A percentile compares a stretch with the other conserved stretches of the same genome.
Evolutionary conservation across 306 rosid genomes (phyloP).

Genomic region (Prunus fruticosa): DNA sequence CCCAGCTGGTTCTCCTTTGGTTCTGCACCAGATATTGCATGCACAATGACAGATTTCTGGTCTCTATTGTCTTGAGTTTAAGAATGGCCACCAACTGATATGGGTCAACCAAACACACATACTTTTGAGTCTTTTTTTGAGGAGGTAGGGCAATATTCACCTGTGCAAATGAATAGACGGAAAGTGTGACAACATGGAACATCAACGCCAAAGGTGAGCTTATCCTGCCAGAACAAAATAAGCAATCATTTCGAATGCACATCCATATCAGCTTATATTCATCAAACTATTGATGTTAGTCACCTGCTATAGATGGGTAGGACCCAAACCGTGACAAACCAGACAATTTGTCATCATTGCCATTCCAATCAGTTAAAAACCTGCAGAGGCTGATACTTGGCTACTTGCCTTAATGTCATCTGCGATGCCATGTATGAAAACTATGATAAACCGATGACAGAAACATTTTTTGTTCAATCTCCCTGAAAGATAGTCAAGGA

Average conservation of each 20-base stretch:
- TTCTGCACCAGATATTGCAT: neutral
- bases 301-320: neutral
- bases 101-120: constrained; percentile 39
- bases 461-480: constrained; percentile 55
- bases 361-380: neutral
- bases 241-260: neutral
- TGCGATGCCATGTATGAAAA: constrained; percentile 68
- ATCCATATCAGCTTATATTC: neutral
- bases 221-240: neutral
- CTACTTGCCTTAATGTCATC: constrained; percentile 45
- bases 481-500: constrained; percentile 51
- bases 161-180: neutral
- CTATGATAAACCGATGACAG: constrained; percentile 76
- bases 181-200: neutral
- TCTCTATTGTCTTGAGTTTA: constrained; percentile 11
- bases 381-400: constrained; percentile 18
- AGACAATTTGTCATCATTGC: neutral
- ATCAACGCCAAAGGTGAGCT: neutral
- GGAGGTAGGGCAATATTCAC: neutral
- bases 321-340: neutral
- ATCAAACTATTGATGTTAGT: neutral
- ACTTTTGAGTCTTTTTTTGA: neutral
- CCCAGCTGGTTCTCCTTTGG: neutral
- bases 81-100: constrained; percentile 9
- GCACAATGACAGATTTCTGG: constrained; percentile 9